Evolutionary conservation across 495 filamentous ascomycete genomes (phyloP).

Genomic region (Polyplosphaeria fusca): DNA sequence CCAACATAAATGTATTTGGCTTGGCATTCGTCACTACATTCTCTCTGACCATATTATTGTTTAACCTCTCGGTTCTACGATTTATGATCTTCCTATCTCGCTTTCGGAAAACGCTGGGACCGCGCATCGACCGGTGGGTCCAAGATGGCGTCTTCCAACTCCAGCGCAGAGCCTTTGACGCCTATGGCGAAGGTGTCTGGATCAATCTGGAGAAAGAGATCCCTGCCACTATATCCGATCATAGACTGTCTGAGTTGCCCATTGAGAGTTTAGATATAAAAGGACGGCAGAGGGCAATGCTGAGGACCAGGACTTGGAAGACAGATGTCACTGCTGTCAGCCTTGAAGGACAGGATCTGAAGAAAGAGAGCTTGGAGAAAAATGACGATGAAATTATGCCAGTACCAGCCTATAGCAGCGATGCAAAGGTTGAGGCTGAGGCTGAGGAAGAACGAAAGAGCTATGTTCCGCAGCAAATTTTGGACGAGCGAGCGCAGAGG

Average conservation of each 20-base stretch:
- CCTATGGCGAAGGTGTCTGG: not conserved
- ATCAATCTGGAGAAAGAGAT: constrained; percentile 9
- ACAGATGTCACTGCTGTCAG: not conserved
- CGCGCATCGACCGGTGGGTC: constrained; percentile 3
- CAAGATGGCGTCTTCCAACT: constrained; percentile 15
- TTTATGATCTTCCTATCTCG: not conserved
- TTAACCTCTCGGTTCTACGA: not conserved
- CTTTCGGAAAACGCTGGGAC: not conserved
- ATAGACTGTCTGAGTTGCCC: not conserved
- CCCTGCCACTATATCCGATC: not conserved
- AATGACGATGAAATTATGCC: too few species aligned
- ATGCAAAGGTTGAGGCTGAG: not conserved
- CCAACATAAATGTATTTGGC: constrained; percentile 7
- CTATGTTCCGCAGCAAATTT: not conserved
- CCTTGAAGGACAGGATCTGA: not conserved
- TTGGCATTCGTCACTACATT: not conserved
- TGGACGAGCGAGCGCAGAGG: not conserved
- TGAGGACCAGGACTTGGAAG: not conserved
- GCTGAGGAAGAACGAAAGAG: not conserved
- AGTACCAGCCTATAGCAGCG: not conserved
- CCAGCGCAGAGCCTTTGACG: constrained; percentile 6
- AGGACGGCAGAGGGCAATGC: not conserved
- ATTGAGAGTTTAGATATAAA: not conserved
- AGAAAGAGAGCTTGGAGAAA: not conserved
- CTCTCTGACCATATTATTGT: not conserved